phyloP scores from a whole-genome alignment of 1,139 yeast genomes.

The Groenewaldozyma auringiensis region DNA sequence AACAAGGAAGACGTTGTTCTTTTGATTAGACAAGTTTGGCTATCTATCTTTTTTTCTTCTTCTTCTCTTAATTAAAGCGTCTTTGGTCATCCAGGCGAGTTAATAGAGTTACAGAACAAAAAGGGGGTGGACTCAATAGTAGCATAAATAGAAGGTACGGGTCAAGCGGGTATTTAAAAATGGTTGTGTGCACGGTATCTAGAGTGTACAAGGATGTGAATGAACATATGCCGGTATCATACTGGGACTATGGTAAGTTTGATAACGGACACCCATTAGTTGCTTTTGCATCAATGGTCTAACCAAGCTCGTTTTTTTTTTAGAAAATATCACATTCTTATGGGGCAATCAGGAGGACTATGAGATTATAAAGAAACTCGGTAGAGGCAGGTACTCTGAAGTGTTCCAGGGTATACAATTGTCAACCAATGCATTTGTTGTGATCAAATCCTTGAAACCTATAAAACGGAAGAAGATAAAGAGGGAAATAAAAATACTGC shows the following conservation, averaged over 20 bases:
- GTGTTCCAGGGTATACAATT: conserved; percentile 68
- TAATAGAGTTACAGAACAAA: too few relatives aligned
- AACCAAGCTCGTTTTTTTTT: too few relatives aligned
- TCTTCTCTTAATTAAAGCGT: not conserved
- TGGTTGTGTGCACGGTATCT: conserved; percentile 25
- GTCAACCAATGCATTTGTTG: conserved; percentile 32
- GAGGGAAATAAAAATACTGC: conserved; percentile 81
- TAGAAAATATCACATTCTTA: conserved; percentile 35
- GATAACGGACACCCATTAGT: too few relatives aligned
- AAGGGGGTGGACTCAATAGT: too few relatives aligned
- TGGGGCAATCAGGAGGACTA: conserved; percentile 62
- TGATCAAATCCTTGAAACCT: conserved; percentile 87
- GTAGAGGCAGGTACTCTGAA: conserved; percentile 91
- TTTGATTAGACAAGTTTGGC: too few relatives aligned
- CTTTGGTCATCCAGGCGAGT: not conserved
- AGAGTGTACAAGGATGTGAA: conserved; percentile 79
- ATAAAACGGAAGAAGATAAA: conserved; percentile 88
- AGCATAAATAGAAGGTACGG: too few relatives aligned
- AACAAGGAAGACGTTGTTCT: too few relatives aligned
- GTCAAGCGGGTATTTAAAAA: too few relatives aligned
- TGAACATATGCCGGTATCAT: conserved; percentile 60
- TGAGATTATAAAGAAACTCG: conserved; percentile 80
- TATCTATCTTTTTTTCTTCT: not conserved
- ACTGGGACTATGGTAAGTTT: conserved; percentile 70
- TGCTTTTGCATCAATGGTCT: too few relatives aligned